Evolutionary conservation across 345 rosid genomes (phyloP).

Genomic region (Aurinia saxatilis): DNA sequence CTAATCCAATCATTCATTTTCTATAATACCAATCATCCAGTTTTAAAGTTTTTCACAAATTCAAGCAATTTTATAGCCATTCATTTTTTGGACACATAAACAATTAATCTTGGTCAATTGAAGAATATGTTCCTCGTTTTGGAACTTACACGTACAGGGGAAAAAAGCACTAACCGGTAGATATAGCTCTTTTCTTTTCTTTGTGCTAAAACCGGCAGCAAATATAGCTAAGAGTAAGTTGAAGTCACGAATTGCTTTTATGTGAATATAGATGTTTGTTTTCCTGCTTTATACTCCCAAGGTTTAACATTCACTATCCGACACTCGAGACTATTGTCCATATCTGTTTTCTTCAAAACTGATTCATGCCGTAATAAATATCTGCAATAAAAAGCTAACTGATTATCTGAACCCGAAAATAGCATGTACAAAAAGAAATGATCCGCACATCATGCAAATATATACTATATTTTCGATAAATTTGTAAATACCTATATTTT

Average conservation of each 20-base stretch:
- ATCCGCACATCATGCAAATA: too few relatives aligned
- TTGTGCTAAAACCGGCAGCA: too few relatives aligned
- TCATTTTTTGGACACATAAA: background rate
- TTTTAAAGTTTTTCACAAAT: too few relatives aligned
- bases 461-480: too few relatives aligned
- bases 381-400: background rate
- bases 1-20: background rate
- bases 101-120: background rate
- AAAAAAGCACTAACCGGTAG: background rate
- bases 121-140: background rate
- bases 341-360: background rate
- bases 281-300: background rate
- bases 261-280: background rate
- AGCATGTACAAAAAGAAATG: too few relatives aligned
- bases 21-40: background rate
- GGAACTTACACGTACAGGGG: background rate
- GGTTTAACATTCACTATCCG: background rate
- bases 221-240: background rate
- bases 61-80: background rate
- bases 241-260: background rate
- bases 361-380: background rate
- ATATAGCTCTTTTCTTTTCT: too few relatives aligned
- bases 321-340: slow-evolving; percentile 1
- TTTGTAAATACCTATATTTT: too few relatives aligned
- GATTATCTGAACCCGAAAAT: background rate